A percentile compares a stretch with the other conserved stretches of the same genome.
phyloP scores from a whole-genome alignment of 140 eudicot species.

The Ambrosia hybrid region DNA sequence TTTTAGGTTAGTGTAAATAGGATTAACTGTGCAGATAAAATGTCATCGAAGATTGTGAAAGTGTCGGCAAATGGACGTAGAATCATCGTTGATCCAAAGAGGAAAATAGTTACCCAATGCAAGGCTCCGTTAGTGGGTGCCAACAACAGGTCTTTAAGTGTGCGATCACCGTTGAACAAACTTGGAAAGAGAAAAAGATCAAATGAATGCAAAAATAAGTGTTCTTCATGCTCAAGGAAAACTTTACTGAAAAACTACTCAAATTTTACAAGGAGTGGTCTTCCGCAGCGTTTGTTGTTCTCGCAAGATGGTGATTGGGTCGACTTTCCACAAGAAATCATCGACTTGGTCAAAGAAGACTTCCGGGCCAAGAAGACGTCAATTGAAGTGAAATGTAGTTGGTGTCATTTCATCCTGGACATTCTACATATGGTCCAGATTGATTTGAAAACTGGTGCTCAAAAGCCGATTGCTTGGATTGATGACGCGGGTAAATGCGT shows the following conservation, averaged over 20 bases:
- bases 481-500: conserved; percentile 67
- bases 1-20: conserved; percentile 41
- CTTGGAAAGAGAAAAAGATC: conserved; percentile 67
- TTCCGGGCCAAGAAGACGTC: conserved; percentile 48
- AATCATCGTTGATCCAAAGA: conserved; percentile 50
- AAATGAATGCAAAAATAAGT: conserved; percentile 39
- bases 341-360: conserved; percentile 54
- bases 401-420: conserved; percentile 49
- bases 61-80: conserved; percentile 59
- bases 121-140: conserved; percentile 34
- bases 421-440: conserved; percentile 64
- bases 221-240: conserved; percentile 36
- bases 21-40: conserved; percentile 41
- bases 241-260: conserved; percentile 53
- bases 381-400: conserved; percentile 52
- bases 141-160: conserved; percentile 31
- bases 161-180: conserved; percentile 37
- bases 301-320: conserved; percentile 78
- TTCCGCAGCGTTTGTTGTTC: conserved; percentile 69
- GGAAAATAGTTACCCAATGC: conserved; percentile 48
- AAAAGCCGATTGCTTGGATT: conserved; percentile 93
- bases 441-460: conserved; percentile 62
- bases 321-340: conserved; percentile 55
- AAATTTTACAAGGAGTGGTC: conserved; percentile 60
- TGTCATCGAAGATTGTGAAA: conserved; percentile 66